These are phyloP conservation scores for Rhizopus stolonifer DNA, from an alignment of 371 early-diverging fungal genomes.

Conservation along the genomic window DNA sequence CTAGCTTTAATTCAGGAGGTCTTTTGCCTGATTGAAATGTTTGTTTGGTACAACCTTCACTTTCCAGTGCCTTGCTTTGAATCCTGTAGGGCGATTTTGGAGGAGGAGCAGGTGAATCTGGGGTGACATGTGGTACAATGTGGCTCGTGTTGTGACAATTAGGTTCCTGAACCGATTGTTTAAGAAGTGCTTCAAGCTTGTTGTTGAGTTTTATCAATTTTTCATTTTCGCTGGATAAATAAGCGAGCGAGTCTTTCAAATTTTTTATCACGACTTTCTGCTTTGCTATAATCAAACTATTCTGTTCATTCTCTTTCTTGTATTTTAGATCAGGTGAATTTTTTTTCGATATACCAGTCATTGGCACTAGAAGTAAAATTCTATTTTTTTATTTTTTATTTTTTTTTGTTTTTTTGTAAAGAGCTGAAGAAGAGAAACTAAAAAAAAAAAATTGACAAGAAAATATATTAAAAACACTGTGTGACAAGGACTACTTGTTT, in stretches of 20 bases:
- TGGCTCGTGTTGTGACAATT: neutral
- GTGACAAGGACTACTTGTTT: too few relatives aligned
- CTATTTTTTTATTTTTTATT: too few relatives aligned
- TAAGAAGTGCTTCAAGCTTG: conserved; percentile 13
- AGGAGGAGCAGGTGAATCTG: conserved; percentile 32
- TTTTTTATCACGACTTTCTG: conserved; percentile 77
- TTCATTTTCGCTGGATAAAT: conserved; percentile 47
- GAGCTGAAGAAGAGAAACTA: too few relatives aligned
- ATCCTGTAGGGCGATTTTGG: conserved; percentile 45
- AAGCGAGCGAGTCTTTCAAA: conserved; percentile 45
- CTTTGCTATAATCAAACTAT: conserved; percentile 84
- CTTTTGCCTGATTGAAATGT: conserved; percentile 6
- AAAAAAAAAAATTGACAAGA: too few relatives aligned
- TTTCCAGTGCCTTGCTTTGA: conserved; percentile 5
- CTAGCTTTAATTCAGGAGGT: conserved; percentile 18
- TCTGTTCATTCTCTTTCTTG: conserved; percentile 71
- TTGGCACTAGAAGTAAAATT: too few relatives aligned
- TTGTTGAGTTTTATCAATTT: conserved; percentile 26
- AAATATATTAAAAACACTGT: too few relatives aligned
- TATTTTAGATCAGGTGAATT: too few relatives aligned
- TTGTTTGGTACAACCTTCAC: neutral
- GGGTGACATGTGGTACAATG: neutral
- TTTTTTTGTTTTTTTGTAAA: too few relatives aligned
- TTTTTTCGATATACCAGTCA: too few relatives aligned
- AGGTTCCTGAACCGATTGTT: neutral